Evolutionary conservation across 768 basidiomycete species (phyloP).

Genomic region (Russula sp.): DNA sequence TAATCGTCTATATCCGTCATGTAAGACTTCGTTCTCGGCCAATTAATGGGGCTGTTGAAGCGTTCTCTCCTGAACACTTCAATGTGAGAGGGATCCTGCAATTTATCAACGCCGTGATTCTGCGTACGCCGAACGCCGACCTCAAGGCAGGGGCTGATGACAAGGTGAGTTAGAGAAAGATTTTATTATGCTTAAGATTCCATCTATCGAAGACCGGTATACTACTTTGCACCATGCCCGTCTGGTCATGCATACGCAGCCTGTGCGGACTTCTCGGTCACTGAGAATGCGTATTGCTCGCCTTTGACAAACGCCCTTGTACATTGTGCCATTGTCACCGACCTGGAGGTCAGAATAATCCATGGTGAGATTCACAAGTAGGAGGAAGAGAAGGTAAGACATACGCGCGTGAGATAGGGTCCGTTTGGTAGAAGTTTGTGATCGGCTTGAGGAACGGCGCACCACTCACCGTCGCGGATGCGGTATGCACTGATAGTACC

Average conservation of each 20-base stretch:
- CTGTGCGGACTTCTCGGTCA: conserved; percentile 45
- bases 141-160: background rate
- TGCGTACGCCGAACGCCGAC: background rate
- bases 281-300: conserved; percentile 57
- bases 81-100: background rate
- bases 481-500: conserved; percentile 50
- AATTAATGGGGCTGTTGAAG: too few relatives aligned
- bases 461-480: conserved; percentile 54
- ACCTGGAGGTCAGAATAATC: conserved; percentile 43
- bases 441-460: conserved; percentile 75
- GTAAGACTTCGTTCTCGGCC: too few relatives aligned
- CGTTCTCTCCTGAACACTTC: background rate
- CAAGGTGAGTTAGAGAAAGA: background rate
- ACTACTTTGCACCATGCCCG: background rate
- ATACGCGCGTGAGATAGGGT: conserved; percentile 89
- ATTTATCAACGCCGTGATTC: background rate
- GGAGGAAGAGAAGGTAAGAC: conserved; percentile 38
- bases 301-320: conserved; percentile 81
- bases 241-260: conserved; percentile 45
- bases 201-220: conserved; percentile 22
- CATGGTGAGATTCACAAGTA: conserved; percentile 13
- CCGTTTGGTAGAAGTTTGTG: conserved; percentile 93
- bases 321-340: conserved; percentile 96
- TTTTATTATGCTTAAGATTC: conserved; percentile 18
- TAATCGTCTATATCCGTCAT: too few relatives aligned